A percentile compares a stretch with the other conserved stretches of the same genome.
These are phyloP conservation scores for Thermothelomyces thermophilus DNA, from an alignment of 2,329 filamentous ascomycete genomes.

Conservation along the genomic window DNA sequence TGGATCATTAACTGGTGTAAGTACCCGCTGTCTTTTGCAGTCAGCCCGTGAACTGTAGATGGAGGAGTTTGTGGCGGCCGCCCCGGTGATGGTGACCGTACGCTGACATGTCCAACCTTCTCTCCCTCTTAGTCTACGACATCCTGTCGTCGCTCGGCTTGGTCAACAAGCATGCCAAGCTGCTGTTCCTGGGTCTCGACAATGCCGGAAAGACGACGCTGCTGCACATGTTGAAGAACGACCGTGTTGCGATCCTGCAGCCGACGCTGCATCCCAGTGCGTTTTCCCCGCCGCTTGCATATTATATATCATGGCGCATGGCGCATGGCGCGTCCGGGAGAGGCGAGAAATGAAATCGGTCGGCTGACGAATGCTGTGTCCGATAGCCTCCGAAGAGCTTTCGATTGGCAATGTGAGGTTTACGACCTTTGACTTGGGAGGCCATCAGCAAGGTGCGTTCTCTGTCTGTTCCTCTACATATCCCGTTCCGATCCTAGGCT, in stretches of 20 bases:
- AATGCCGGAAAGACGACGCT: slow-evolving; percentile 93
- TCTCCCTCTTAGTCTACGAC: slow-evolving; percentile 65
- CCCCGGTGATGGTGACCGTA: not conserved
- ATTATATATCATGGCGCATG: not conserved
- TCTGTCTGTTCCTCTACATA: not conserved
- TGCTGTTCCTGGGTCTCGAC: slow-evolving; percentile 87
- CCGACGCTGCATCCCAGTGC: slow-evolving; percentile 87
- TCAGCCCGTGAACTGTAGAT: not conserved
- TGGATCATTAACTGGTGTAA: slow-evolving; percentile 96
- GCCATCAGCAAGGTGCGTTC: slow-evolving; percentile 76
- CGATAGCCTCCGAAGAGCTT: slow-evolving; percentile 76
- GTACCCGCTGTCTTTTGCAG: slow-evolving; percentile 28
- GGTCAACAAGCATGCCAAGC: slow-evolving; percentile 93
- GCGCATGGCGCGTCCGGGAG: not conserved
- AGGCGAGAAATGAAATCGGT: not conserved
- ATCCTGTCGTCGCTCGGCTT: slow-evolving; percentile 79
- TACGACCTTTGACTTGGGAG: slow-evolving; percentile 89
- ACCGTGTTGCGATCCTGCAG: slow-evolving; percentile 84
- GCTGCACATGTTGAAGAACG: slow-evolving; percentile 95
- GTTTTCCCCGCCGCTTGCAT: slow-evolving; percentile 29
- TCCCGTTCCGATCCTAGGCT: not conserved
- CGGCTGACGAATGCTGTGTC: slow-evolving; percentile 12
- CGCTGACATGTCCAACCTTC: not conserved
- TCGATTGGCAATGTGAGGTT: slow-evolving; percentile 90
- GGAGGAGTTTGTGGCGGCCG: not conserved